Evolutionary conservation across 2,329 filamentous ascomycete genomes (phyloP).

Genomic region (Teratosphaeria nubilosa): DNA sequence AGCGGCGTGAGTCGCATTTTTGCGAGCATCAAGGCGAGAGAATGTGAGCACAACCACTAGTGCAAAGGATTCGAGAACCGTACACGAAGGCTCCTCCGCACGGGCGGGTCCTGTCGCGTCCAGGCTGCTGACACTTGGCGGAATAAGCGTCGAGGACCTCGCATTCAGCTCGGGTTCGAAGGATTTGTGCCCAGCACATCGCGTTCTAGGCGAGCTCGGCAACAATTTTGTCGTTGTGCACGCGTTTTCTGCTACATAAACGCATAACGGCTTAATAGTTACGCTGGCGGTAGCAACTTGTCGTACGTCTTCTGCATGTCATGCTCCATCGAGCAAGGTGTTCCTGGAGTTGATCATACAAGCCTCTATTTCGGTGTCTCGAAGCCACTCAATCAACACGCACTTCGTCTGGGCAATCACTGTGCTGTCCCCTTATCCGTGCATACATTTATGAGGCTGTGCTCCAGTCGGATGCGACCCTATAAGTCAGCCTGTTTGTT

Average conservation of each 20-base stretch:
- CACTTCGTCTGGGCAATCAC: background rate
- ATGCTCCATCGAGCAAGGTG: background rate
- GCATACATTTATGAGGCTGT: background rate
- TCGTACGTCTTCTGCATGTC: background rate
- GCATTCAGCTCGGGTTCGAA: background rate
- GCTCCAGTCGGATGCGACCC: background rate
- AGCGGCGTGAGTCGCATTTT: background rate
- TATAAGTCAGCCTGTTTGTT: background rate
- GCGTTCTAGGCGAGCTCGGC: background rate
- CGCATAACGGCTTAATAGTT: background rate
- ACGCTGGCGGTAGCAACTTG: background rate
- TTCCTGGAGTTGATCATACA: background rate
- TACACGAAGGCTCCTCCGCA: background rate
- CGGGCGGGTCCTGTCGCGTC: background rate
- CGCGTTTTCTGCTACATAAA: background rate
- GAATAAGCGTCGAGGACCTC: background rate
- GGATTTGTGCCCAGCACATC: background rate
- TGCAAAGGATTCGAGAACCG: background rate
- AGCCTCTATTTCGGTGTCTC: background rate
- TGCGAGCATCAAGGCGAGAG: background rate
- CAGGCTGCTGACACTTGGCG: background rate
- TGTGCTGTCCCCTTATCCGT: background rate
- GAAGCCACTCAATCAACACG: background rate
- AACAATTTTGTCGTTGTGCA: background rate
- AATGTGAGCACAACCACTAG: background rate